A percentile compares a stretch with the other conserved stretches of the same genome.
phyloP scores from a whole-genome alignment of 2,329 filamentous ascomycete species.

The Fusarium algeriense region DNA sequence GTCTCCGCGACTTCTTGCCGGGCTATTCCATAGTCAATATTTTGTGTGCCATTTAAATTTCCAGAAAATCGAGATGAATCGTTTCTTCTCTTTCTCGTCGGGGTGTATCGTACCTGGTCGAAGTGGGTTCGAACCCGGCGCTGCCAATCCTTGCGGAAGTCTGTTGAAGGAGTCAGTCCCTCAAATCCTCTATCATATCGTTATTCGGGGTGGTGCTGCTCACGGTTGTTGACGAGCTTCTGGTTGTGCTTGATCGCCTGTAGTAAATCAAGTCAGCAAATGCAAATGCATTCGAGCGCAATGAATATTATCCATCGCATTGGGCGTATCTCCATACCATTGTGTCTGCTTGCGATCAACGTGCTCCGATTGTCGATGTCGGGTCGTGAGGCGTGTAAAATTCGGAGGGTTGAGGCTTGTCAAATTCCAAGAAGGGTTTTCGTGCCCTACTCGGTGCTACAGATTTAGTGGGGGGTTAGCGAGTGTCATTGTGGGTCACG shows the following conservation, averaged over 20 bases:
- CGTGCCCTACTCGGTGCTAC: conserved; percentile 54
- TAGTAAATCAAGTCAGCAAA: conserved; percentile 50
- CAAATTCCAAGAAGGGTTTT: conserved; percentile 59
- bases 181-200: conserved; percentile 45
- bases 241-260: conserved; percentile 99
- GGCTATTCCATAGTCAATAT: conserved; percentile 71
- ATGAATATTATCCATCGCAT: conserved; percentile 36
- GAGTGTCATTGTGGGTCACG: conserved; percentile 40
- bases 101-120: conserved; percentile 82
- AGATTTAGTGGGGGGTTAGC: conserved; percentile 50
- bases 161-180: conserved; percentile 65
- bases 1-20: conserved; percentile 94
- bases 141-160: conserved; percentile 99
- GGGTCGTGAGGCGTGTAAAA: conserved; percentile 55
- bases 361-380: conserved; percentile 59
- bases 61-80: conserved; percentile 34
- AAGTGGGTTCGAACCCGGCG: conserved; percentile 99
- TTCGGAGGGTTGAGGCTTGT: conserved; percentile 55
- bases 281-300: conserved; percentile 24
- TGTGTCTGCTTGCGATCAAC: conserved; percentile 67
- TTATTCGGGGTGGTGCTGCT: conserved; percentile 56
- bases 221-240: conserved; percentile 96
- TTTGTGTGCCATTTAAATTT: conserved; percentile 36
- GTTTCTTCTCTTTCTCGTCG: conserved; percentile 23
- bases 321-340: conserved; percentile 58